Evolutionary conservation across 2,329 filamentous ascomycete genomes (phyloP), one percentile per base, ranked within the genome.

Genomic region (Immersiporthe knoxdaviesiana): DNA sequence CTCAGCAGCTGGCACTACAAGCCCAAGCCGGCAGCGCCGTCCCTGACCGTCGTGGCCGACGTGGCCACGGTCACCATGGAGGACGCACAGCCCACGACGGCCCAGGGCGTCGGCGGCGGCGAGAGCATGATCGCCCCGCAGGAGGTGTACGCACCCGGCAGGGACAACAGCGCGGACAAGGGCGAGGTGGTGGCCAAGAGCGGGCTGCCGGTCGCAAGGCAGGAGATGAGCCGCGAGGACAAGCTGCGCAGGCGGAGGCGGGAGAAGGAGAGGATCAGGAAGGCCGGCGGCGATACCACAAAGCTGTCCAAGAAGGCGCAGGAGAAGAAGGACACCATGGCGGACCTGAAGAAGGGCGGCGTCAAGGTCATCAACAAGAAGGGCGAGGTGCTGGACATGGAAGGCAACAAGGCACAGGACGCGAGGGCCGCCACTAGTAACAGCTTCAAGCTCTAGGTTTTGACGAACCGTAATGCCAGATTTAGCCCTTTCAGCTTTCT

Each of bases 1-100:
- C 88, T 99, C 72, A 94, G 90, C 80, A 97, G 92, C 78, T 97
- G 93, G 90, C 92, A 97, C 81, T 97, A 97, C 87, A 94, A 93
- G 80, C 96, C 96, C 66, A 97, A 94, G 82, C 90, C 92, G 14
- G 87, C 91, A 1, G 91, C 91, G 65, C 89, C 93, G n/a, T 88
- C 88, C 60, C 88, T 99, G 72, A 94, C 92, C 58, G 92, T 97
- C 67, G 91, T 97, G 44, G 87, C 93, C 35, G 95, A 98, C 80
- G 92, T 96, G 4, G 93, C 94, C n/a, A 93, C 92, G 3, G 90
- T 98, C 73, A 87, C 88, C 73, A 97, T 98, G 92, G 96, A 99
- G 82, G 96, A 99, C 77, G 95, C 94, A 1, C 91, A 97, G 75
- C 95, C 96, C 10, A 91, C 91, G 21, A 93, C 91, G 0, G 92